These are phyloP conservation scores for Taphrina sp. DNA, from an alignment of 1,139 yeast species.

Conservation along the genomic window DNA sequence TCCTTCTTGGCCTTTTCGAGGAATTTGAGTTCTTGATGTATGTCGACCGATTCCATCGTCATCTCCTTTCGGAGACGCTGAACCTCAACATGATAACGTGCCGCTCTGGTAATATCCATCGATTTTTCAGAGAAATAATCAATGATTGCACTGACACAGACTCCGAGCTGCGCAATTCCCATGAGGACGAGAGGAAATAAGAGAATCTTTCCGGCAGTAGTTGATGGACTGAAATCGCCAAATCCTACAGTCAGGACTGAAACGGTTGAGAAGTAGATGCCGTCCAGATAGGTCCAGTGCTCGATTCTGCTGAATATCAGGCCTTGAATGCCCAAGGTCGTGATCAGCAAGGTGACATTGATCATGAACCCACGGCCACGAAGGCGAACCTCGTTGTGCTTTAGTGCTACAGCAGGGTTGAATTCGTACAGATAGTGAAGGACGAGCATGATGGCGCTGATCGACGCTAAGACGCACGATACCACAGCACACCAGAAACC, in stretches of 20 bases:
- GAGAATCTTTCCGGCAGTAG: conserved; percentile 25
- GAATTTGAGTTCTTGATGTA: conserved; percentile 5
- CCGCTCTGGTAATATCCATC: neutral
- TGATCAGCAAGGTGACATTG: conserved; percentile 19
- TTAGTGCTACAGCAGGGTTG: conserved; percentile 5
- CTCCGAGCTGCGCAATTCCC: conserved; percentile 32
- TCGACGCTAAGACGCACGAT: conserved; percentile 20
- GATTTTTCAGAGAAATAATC: conserved; percentile 10
- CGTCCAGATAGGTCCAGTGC: conserved; percentile 17
- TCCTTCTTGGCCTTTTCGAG: conserved; percentile 12
- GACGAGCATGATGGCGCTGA: conserved; percentile 6
- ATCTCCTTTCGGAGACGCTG: conserved; percentile 5
- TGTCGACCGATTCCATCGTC: conserved; percentile 4
- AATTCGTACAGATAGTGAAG: conserved; percentile 15
- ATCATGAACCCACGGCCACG: conserved; percentile 28
- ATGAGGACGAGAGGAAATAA: conserved; percentile 13
- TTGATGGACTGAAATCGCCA: conserved; percentile 21
- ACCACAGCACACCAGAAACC: conserved; percentile 30
- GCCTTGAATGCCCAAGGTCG: conserved; percentile 10
- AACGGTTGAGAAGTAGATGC: conserved; percentile 20
- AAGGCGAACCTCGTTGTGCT: conserved; percentile 15
- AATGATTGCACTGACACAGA: conserved; percentile 10
- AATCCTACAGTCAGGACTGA: conserved; percentile 26
- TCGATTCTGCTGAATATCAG: conserved; percentile 26
- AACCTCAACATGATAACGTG: conserved; percentile 7